Conservation (phyloP, 345 rosid genomes). For the Viola odorata region DNA sequence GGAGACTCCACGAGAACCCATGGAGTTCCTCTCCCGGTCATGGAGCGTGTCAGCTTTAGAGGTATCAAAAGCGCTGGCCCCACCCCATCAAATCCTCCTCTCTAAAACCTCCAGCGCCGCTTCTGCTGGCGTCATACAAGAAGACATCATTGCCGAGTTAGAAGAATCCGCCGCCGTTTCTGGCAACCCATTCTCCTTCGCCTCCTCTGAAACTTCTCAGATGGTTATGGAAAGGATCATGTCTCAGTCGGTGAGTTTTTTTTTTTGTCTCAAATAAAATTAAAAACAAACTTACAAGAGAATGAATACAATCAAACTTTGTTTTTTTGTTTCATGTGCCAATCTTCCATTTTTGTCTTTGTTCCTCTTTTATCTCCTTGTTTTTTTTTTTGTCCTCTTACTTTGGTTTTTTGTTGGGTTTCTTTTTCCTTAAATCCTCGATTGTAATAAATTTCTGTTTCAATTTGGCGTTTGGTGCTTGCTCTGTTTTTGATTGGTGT, state of each 20-base stretch:
- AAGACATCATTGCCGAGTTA: conserved; percentile 55
- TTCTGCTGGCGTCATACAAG: conserved; percentile 40
- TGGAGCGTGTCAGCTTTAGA: conserved; percentile 92
- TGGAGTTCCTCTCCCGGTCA: conserved; percentile 94
- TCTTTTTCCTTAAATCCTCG: not conserved
- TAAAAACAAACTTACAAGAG: not conserved
- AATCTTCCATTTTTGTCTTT: not conserved
- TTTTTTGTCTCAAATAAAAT: not conserved
- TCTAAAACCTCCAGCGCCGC: conserved; percentile 32
- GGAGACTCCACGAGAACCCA: conserved; percentile 82
- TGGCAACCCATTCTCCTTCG: conserved; percentile 61
- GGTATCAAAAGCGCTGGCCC: conserved; percentile 67
- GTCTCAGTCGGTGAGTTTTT: conserved; percentile 90
- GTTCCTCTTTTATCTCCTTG: not conserved
- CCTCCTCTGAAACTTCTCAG: conserved; percentile 91
- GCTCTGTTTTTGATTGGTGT: not conserved
- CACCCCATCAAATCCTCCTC: conserved; percentile 42
- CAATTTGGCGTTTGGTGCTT: not conserved
- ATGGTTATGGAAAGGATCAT: conserved; percentile 97
- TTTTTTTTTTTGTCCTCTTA: not conserved
- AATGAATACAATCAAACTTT: not conserved
- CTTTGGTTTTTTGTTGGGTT: not conserved
- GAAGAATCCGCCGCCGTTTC: conserved; percentile 59
- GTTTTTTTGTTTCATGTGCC: not conserved
- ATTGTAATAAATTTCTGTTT: not conserved